Conservation (phyloP, 2,329 filamentous ascomycete genomes). For the Myriosclerotinia scirpicola region DNA sequence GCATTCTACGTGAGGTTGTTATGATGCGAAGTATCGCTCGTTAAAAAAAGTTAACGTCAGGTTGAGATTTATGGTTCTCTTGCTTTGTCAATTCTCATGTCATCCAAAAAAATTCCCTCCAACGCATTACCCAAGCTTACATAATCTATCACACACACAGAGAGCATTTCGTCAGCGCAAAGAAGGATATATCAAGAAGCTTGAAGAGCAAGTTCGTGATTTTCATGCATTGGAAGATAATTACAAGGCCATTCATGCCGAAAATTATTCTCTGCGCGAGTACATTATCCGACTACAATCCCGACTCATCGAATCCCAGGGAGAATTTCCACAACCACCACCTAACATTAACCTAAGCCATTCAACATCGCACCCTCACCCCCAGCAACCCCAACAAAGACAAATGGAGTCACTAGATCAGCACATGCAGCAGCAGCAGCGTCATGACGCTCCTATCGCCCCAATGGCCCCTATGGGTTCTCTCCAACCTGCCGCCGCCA, state of each 20-base stretch:
- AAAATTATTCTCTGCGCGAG: conserved; percentile 88
- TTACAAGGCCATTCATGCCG: conserved; percentile 77
- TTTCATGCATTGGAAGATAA: conserved; percentile 72
- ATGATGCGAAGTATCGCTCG: conserved; percentile 28
- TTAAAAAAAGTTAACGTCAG: conserved; percentile 27
- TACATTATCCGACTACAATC: conserved; percentile 91
- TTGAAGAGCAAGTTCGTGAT: conserved; percentile 90
- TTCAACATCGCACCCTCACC: conserved; percentile 55
- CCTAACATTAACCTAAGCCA: conserved; percentile 71
- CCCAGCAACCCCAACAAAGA: conserved; percentile 36
- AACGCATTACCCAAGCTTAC: conserved; percentile 35
- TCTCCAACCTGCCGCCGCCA: conserved; percentile 43
- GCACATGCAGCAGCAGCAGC: conserved; percentile 25
- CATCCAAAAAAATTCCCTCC: conserved; percentile 35
- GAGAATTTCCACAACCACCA: conserved; percentile 82
- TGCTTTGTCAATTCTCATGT: conserved; percentile 44
- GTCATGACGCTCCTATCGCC: conserved; percentile 35
- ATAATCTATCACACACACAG: conserved; percentile 52
- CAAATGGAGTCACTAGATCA: conserved; percentile 34
- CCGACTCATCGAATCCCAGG: conserved; percentile 77
- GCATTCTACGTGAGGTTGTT: conserved; percentile 13
- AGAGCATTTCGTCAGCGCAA: conserved; percentile 96
- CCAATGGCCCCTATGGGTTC: conserved; percentile 42
- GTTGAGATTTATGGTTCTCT: conserved; percentile 32
- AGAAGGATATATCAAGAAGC: conserved; percentile 95